These are phyloP conservation scores for Diplocarpon rosae DNA, from an alignment of 2,329 filamentous ascomycete genomes.

Conservation along the genomic window DNA sequence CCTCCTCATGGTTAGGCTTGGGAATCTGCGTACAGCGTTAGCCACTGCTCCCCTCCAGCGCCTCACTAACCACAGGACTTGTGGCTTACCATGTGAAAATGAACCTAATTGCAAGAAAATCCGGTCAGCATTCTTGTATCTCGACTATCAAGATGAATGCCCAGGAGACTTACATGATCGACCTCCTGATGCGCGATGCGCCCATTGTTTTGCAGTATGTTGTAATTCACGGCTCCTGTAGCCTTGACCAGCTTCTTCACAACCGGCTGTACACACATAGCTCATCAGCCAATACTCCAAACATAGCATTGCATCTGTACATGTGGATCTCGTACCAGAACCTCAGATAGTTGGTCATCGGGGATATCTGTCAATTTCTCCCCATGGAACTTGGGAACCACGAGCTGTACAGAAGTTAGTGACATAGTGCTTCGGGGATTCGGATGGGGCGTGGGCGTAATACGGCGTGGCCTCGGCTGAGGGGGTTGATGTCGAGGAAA, in stretches of 20 bases:
- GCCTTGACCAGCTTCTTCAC: conserved; percentile 79
- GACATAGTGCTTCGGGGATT: too few relatives aligned
- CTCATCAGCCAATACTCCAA: conserved; percentile 3
- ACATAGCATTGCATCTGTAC: neutral
- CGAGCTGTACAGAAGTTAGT: conserved; percentile 43
- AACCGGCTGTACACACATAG: conserved; percentile 42
- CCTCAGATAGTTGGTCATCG: conserved; percentile 72
- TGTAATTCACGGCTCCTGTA: conserved; percentile 70
- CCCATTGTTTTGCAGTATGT: conserved; percentile 95
- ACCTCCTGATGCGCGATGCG: conserved; percentile 84
- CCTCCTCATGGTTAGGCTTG: conserved; percentile 77
- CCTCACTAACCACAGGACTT: neutral
- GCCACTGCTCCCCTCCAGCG: conserved; percentile 1
- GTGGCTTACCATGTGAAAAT: conserved; percentile 75
- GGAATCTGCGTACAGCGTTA: conserved; percentile 55
- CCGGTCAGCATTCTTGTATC: neutral
- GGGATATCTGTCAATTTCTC: conserved; percentile 87
- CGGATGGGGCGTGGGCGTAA: conserved; percentile 28
- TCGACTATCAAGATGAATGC: neutral
- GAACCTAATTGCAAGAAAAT: conserved; percentile 44
- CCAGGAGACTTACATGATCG: conserved; percentile 58
- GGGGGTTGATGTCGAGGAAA: conserved; percentile 90
- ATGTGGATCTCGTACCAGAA: conserved; percentile 47
- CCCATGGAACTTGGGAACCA: conserved; percentile 93
- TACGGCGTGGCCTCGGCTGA: conserved; percentile 85